Conservation (phyloP, 2,329 filamentous ascomycete species). For the Penicillium sp. region DNA sequence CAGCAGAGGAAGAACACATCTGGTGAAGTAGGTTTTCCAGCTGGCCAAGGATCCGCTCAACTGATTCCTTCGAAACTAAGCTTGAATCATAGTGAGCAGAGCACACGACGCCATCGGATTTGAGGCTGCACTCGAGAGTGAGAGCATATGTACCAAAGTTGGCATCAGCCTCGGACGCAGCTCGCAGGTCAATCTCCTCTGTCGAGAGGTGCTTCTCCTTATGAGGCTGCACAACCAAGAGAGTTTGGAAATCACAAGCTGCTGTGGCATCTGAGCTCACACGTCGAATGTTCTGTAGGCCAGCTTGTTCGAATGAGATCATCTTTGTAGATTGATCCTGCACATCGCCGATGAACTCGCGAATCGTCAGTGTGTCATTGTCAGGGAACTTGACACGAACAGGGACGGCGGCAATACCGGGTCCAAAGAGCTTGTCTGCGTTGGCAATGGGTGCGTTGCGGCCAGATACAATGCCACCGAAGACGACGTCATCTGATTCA, state of each 20-base stretch:
- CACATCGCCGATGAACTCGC: conserved; percentile 7
- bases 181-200: conserved; percentile 3
- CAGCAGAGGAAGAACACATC: conserved; percentile 1
- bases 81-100: conserved; percentile 14
- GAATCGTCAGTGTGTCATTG: conserved; percentile 2
- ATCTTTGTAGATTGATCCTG: conserved; percentile 12
- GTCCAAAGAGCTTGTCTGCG: conserved; percentile 40
- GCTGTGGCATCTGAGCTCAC: conserved; percentile 10
- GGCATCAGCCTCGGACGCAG: conserved; percentile 4
- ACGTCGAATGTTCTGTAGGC: conserved; percentile 19
- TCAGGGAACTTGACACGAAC: conserved; percentile 9
- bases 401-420: conserved; percentile 19
- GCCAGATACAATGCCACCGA: conserved; percentile 48
- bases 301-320: conserved; percentile 16
- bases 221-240: conserved; percentile 11
- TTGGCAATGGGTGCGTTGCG: conserved; percentile 42
- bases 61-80: conserved; percentile 1
- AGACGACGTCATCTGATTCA: conserved; percentile 43
- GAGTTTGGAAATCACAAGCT: conserved; percentile 12
- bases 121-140: conserved; percentile 11
- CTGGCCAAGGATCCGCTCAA: conserved; percentile 12
- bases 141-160: conserved; percentile 15
- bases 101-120: conserved; percentile 1
- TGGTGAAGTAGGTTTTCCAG: conserved; percentile 11
- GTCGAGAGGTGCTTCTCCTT: conserved; percentile 1